A percentile compares a stretch with the other conserved stretches of the same genome.
phyloP scores from a whole-genome alignment of 108 stramenopile species.

The Stephanodiscus triporus region DNA sequence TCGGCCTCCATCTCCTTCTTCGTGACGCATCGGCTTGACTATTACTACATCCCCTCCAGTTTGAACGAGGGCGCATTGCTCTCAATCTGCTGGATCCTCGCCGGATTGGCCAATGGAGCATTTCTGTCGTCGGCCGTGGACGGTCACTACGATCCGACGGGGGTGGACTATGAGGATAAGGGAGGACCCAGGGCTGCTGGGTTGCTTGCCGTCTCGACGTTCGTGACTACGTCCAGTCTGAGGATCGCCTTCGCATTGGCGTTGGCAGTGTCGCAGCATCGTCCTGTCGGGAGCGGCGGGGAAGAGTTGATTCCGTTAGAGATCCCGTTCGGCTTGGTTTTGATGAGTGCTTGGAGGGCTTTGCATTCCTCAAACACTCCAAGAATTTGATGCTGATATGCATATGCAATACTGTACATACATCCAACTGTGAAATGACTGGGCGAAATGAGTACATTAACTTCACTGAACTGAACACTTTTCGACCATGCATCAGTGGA shows the following conservation, averaged over 20 bases:
- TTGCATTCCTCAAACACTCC: constrained; percentile 45
- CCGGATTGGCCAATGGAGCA: constrained; percentile 64
- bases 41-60: constrained; percentile 43
- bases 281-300: constrained; percentile 52
- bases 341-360: constrained; percentile 67
- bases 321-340: constrained; percentile 58
- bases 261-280: constrained; percentile 53
- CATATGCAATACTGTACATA: background rate
- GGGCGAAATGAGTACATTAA: no score
- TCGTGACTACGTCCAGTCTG: constrained; percentile 53
- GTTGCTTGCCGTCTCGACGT: constrained; percentile 57
- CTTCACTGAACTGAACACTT: no score
- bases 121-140: constrained; percentile 69
- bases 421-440: no score
- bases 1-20: constrained; percentile 65
- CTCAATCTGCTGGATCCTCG: constrained; percentile 58
- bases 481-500: no score
- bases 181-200: constrained; percentile 65
- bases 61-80: constrained; percentile 67
- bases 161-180: constrained; percentile 39
- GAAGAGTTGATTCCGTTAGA: constrained; percentile 71
- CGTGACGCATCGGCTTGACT: constrained; percentile 64
- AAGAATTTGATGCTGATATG: constrained; percentile 7
- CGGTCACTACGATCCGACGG: constrained; percentile 53
- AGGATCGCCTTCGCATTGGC: constrained; percentile 55